Conservation (phyloP, 148 eudicot species). For the Rhododendron henanense region DNA sequence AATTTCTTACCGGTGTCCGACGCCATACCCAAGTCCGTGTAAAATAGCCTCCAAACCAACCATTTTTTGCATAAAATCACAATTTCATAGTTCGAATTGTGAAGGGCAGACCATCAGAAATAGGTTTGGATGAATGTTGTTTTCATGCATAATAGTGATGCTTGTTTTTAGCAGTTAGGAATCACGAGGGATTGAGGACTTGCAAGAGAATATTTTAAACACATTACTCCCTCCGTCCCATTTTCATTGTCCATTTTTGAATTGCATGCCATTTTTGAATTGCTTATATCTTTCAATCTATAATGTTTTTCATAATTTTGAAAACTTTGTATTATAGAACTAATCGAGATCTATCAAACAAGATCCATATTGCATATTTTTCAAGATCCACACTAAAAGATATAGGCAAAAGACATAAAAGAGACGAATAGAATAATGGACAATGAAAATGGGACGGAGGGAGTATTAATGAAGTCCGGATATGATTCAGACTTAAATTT, state of each 20-base stretch:
- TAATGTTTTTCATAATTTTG: too few relatives aligned
- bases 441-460: too few relatives aligned
- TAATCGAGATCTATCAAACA: too few relatives aligned
- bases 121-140: neutral
- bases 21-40: neutral
- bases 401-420: too few relatives aligned
- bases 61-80: neutral
- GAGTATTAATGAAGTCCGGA: neutral
- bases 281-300: too few relatives aligned
- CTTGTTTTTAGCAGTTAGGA: neutral
- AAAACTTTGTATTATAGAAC: too few relatives aligned
- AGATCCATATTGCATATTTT: too few relatives aligned
- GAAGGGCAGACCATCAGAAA: neutral
- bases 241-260: too few relatives aligned
- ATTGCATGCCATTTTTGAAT: too few relatives aligned
- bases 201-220: neutral
- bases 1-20: neutral
- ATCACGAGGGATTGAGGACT: neutral
- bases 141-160: neutral
- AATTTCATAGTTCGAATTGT: neutral
- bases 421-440: too few relatives aligned
- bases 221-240: too few relatives aligned
- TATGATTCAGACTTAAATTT: neutral
- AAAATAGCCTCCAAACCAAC: neutral
- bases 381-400: too few relatives aligned